Percentiles rank a stretch among this genome's conserved stretches.
Evolutionary conservation across 2,329 filamentous ascomycete species (phyloP).

Genomic region (Fusarium chaquense): DNA sequence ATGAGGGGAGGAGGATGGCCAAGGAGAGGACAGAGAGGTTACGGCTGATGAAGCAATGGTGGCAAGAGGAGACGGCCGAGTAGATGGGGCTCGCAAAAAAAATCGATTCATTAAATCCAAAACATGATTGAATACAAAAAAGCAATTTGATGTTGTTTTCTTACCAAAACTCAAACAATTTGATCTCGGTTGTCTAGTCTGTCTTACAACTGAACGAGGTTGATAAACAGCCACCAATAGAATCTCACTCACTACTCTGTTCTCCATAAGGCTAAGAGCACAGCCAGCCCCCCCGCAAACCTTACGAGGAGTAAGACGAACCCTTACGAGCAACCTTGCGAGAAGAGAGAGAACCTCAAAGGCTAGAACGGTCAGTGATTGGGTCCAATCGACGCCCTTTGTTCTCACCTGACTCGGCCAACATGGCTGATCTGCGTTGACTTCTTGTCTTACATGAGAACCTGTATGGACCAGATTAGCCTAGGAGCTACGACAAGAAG

Average conservation of each 20-base stretch:
- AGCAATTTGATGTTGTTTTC: background rate
- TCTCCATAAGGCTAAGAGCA: conserved; percentile 22
- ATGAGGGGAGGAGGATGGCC: conserved; percentile 65
- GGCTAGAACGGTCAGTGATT: background rate
- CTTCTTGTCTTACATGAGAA: conserved; percentile 37
- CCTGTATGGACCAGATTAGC: conserved; percentile 23
- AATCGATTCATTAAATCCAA: background rate
- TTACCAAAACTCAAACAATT: background rate
- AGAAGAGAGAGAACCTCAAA: background rate
- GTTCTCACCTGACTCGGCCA: conserved; percentile 7
- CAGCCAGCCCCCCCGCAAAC: conserved; percentile 22
- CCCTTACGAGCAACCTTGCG: conserved; percentile 15
- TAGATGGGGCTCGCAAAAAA: background rate
- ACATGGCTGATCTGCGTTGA: conserved; percentile 13
- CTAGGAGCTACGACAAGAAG: conserved; percentile 1
- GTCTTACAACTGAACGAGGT: background rate
- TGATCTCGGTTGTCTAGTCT: background rate
- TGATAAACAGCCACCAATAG: background rate
- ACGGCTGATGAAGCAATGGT: conserved; percentile 67
- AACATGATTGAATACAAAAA: background rate
- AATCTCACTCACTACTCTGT: background rate
- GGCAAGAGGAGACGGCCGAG: conserved; percentile 62
- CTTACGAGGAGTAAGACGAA: background rate
- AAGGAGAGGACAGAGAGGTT: conserved; percentile 66
- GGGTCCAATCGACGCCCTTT: conserved; percentile 22